A percentile compares a stretch with the other conserved stretches of the same genome.
Conservation (phyloP, 345 rosid species). For the Corchorus olitorius region DNA sequence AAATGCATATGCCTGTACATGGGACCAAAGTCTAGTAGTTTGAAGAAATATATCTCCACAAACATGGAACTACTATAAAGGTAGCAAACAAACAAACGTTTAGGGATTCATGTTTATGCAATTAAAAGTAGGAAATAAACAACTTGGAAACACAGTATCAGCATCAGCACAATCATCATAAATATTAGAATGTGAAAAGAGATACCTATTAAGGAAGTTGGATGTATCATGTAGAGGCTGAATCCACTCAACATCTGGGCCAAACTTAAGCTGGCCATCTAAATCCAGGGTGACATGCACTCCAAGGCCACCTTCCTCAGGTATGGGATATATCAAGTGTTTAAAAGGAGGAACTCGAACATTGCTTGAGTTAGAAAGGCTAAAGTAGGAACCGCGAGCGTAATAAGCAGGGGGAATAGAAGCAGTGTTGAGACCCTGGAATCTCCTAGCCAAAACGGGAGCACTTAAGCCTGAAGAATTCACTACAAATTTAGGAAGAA, state of each 20-base stretch:
- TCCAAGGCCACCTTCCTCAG: slow-evolving; percentile 93
- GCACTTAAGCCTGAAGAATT: slow-evolving; percentile 90
- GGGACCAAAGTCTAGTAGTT: neutral
- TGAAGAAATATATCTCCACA: neutral
- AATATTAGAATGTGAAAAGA: slow-evolving; percentile 13
- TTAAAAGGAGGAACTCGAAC: slow-evolving; percentile 55
- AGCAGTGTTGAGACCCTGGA: slow-evolving; percentile 46
- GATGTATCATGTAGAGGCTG: slow-evolving; percentile 51
- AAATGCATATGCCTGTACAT: neutral
- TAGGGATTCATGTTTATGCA: slow-evolving; percentile 5
- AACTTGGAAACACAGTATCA: neutral
- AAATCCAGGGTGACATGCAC: slow-evolving; percentile 91
- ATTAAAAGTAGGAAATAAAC: neutral
- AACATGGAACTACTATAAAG: neutral
- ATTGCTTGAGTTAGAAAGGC: slow-evolving; percentile 40
- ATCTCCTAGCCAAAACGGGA: slow-evolving; percentile 63
- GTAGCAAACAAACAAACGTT: slow-evolving; percentile 2
- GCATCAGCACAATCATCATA: neutral
- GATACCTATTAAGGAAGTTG: slow-evolving; percentile 78
- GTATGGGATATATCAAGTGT: slow-evolving; percentile 80
- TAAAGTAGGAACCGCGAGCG: slow-evolving; percentile 89
- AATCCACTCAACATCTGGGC: slow-evolving; percentile 97
- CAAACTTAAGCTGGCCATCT: slow-evolving; percentile 86
- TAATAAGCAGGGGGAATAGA: slow-evolving; percentile 57
- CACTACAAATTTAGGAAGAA: slow-evolving; percentile 65